Evolutionary conservation across 306 rosid species (phyloP).

Genomic region (Geum urbanum): DNA sequence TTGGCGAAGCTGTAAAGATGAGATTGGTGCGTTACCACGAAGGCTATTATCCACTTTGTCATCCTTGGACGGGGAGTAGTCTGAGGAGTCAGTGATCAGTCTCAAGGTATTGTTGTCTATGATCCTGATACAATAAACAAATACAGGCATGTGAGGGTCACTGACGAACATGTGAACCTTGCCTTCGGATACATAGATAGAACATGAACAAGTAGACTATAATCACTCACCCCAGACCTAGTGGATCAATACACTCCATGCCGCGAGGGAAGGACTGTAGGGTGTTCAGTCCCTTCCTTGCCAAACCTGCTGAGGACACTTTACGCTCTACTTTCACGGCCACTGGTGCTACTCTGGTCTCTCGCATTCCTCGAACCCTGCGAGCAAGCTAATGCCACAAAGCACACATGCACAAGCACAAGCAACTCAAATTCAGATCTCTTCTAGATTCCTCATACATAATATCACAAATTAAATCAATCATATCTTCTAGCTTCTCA

Average conservation of each 20-base stretch:
- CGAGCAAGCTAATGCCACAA: constrained; percentile 66
- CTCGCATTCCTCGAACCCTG: constrained; percentile 98
- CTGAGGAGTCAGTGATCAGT: constrained; percentile 65
- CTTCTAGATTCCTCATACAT: too few species aligned
- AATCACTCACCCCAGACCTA: constrained; percentile 72
- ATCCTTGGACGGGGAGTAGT: constrained; percentile 56
- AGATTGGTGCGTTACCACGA: constrained; percentile 60
- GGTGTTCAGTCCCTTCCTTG: constrained; percentile 59
- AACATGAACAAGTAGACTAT: not conserved
- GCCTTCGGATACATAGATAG: not conserved
- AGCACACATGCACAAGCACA: not conserved
- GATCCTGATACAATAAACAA: constrained; percentile 52
- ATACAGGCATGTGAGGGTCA: too few species aligned
- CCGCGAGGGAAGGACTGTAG: constrained; percentile 93
- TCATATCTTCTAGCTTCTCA: not conserved
- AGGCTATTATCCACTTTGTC: constrained; percentile 53
- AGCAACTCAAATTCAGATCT: too few species aligned
- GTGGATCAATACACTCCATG: constrained; percentile 94
- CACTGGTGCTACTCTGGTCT: constrained; percentile 85
- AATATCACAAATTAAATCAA: not conserved
- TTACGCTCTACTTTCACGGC: constrained; percentile 71
- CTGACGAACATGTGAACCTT: too few species aligned
- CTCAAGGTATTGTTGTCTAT: constrained; percentile 86
- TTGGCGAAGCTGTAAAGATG: not conserved
- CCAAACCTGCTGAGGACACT: constrained; percentile 29